Evolutionary conservation across 768 basidiomycete species (phyloP), one percentile per base, ranked within the genome.

Genomic region (Rossbeevera mucosa): DNA sequence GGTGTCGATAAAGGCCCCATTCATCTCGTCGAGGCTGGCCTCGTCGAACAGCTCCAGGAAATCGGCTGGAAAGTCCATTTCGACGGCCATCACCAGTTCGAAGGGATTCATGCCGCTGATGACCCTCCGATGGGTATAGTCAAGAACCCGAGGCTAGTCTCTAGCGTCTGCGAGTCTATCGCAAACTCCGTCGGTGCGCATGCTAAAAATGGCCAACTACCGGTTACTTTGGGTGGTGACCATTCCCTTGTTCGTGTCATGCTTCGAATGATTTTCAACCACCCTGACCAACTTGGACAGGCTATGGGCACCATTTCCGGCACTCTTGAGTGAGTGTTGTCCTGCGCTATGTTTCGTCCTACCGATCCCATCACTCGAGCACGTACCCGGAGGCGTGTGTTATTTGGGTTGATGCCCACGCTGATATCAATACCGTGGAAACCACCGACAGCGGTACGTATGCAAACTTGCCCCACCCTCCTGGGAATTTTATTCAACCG

Each of bases 341-440:
- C 50, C 36, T 16, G 3, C 22, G 48, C 14, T 28, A 11, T 24
- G 24, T 30, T 28, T 21, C 41, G 26, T 49, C 24, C 47, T 25
- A 30, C 47, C 56, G 22, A 63, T 49, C 47, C 40, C 18, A 20
- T 21, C 22, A 33, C 50, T 55, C 22, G 46, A 91, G 90, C 52
- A 74, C 76, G 43, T 78, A 90, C 64, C 85, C 88, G 12, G 81
- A 91, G 25, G 84, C 89, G 21, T 90, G 91, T 65, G 85, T 99
- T 30, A 74, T 99, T 55, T 98, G 96, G 96, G 76, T 98, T 53
- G 96, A 99, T 66, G 96, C 96, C 3, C 96, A 97, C 62, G 88
- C 93, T 18, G 96, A 98, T 67, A 92, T 99, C 74, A 97, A 99
- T 71, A 96, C 94, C 6, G 72, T 79, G 11, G 82, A 86, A 51